phyloP scores from a whole-genome alignment of 768 basidiomycete species.

The Sutorius australiensis region DNA sequence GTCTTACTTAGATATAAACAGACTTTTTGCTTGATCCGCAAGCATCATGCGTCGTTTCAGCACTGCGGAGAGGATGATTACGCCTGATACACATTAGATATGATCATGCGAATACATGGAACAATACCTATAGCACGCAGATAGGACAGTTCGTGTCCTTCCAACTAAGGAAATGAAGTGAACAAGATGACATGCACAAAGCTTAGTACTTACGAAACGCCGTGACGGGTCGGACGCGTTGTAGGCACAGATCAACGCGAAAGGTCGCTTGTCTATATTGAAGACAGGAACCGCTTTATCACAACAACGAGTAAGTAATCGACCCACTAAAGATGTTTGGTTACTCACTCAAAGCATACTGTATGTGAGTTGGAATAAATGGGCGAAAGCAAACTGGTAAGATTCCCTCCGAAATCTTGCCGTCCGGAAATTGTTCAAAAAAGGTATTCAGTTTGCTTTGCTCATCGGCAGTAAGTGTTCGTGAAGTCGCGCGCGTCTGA shows the following conservation, averaged over 20 bases:
- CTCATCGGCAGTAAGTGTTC: conserved; percentile 63
- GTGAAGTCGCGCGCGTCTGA: conserved; percentile 46
- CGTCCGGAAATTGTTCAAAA: conserved; percentile 77
- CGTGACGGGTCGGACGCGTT: conserved; percentile 78
- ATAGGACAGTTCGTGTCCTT: conserved; percentile 89
- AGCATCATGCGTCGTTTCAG: conserved; percentile 90
- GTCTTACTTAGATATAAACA: conserved; percentile 86
- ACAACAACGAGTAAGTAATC: too few species aligned
- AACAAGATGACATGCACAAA: conserved; percentile 2
- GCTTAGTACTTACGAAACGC: conserved; percentile 60
- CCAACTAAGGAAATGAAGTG: conserved; percentile 48
- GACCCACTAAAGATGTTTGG: neutral
- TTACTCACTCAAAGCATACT: conserved; percentile 80
- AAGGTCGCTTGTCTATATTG: conserved; percentile 89
- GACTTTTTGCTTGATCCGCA: conserved; percentile 89
- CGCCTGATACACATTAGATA: conserved; percentile 42
- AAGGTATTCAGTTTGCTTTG: conserved; percentile 73
- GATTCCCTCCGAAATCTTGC: conserved; percentile 82
- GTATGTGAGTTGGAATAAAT: conserved; percentile 75
- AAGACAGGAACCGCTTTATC: conserved; percentile 80
- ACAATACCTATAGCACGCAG: conserved; percentile 76
- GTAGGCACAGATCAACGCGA: conserved; percentile 87
- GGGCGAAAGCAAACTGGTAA: conserved; percentile 79
- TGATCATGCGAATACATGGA: neutral
- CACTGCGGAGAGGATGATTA: conserved; percentile 90